phyloP scores from a whole-genome alignment of 192 early-diverging fungal genomes.

The Haplosporangium gracile region DNA sequence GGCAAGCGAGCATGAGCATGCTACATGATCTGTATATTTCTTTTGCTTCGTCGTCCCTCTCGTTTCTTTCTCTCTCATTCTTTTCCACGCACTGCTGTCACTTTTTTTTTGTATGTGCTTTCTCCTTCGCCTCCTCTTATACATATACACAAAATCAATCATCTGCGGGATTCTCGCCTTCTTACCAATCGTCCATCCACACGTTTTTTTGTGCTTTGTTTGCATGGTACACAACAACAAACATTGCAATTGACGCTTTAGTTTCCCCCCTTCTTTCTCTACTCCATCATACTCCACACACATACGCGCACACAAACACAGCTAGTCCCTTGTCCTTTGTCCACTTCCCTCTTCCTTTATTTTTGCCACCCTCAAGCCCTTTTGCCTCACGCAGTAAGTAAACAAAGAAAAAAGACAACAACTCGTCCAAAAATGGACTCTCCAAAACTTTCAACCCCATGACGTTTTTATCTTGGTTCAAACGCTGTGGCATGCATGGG shows the following conservation, averaged over 20 bases:
- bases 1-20: neutral
- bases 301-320: neutral
- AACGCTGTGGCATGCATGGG: neutral
- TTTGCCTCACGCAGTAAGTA: neutral
- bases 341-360: neutral
- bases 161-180: neutral
- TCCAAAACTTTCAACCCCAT: neutral
- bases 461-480: neutral
- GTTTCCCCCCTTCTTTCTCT: neutral
- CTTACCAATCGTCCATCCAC: neutral
- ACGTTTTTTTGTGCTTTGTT: neutral
- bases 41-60: neutral
- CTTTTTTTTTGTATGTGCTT: neutral
- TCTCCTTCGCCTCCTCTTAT: neutral
- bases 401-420: neutral
- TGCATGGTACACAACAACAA: neutral
- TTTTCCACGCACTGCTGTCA: no score
- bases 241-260: neutral
- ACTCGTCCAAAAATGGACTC: no score
- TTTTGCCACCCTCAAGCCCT: neutral
- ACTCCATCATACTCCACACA: neutral
- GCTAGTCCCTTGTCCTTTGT: neutral
- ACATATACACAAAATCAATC: neutral
- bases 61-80: conserved; percentile 7
- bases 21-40: neutral